Percentiles rank a stretch among this genome's conserved stretches.
Conservation (phyloP, 1,139 yeast genomes). For the Geotrichum bryndzae region DNA sequence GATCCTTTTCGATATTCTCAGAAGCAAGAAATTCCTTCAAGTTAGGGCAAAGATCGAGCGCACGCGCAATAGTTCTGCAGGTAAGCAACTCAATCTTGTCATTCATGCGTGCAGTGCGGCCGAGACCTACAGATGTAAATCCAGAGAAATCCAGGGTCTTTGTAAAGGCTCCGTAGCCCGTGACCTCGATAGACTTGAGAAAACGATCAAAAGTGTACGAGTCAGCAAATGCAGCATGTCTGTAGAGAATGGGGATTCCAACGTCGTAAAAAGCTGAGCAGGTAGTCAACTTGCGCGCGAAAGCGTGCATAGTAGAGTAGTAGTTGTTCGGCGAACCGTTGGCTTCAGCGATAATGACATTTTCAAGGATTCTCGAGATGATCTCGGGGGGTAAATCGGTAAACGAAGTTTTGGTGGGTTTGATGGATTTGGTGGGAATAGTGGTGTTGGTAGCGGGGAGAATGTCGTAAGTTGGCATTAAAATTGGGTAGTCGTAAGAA, state of each 20-base stretch:
- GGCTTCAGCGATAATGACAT: slow-evolving; percentile 25
- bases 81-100: slow-evolving; percentile 90
- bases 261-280: slow-evolving; percentile 35
- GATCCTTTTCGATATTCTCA: slow-evolving; percentile 81
- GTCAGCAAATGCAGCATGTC: slow-evolving; percentile 67
- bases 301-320: slow-evolving; percentile 20
- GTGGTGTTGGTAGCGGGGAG: background rate
- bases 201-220: slow-evolving; percentile 78
- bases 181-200: slow-evolving; percentile 48
- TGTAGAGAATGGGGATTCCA: slow-evolving; percentile 46
- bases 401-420: slow-evolving; percentile 12
- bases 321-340: slow-evolving; percentile 20
- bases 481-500: background rate
- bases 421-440: background rate
- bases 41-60: slow-evolving; percentile 57
- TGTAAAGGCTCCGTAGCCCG: slow-evolving; percentile 59
- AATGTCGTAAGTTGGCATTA: slow-evolving; percentile 8
- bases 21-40: slow-evolving; percentile 73
- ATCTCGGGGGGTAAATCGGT: slow-evolving; percentile 33
- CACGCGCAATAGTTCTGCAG: slow-evolving; percentile 56
- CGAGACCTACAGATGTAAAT: slow-evolving; percentile 84
- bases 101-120: slow-evolving; percentile 85
- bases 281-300: slow-evolving; percentile 30
- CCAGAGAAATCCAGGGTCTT: slow-evolving; percentile 81
- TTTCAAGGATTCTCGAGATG: slow-evolving; percentile 30